Base-by-base conservation (phyloP, 2,329 filamentous ascomycete genomes). In the Calonectria leucothoes region DNA sequence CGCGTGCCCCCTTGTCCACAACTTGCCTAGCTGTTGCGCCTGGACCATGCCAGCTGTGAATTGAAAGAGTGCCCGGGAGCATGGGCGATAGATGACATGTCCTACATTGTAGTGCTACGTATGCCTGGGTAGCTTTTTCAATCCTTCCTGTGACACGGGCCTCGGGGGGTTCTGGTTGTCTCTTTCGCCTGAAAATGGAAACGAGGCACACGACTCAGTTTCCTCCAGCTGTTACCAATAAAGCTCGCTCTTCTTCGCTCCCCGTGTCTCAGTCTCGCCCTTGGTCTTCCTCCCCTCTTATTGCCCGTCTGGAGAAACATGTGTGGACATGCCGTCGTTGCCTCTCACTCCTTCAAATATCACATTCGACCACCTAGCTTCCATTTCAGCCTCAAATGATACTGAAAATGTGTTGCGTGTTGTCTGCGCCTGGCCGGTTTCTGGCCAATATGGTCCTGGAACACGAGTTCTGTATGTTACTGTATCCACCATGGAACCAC, bases 341-440 rank as follows among this genome's bases (percentile, higher is more conserved):
- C 35, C 63, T 37, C n/a, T 49, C 20, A 6, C 25, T 49, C 25
- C n/a, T 39, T 67, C 52, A 23, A 71, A 61, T 12, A 63, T 68
- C 55, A 35, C 69, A 20, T n/a, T 7, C 37, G 42, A 52, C 33
- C n/a, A 42, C 12, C n/a, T 23, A 33, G 48, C 23, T 33, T 29
- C 35, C 6, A 8, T 20, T 2, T 52, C 55, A 12, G 15, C 37
- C 48, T 17, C 45, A 17, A 80, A 71, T 31, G 45, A 61, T 2
- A 66, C 69, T 20, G 37, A 52, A 12, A 66, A 77, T 31, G 57
- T 75, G 3, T 45, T 83, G 25, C 82, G 88, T 37, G 89, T 91
- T 2, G 82, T 91, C 14, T 91, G 90, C 71, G 89, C 88, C 4
- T 91, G 88, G 86, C 90, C 89, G 1, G 84, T 91, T 2, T 89